Base-by-base conservation (phyloP, 2,329 filamentous ascomycete genomes). In the Coniochaeta hoffmannii region DNA sequence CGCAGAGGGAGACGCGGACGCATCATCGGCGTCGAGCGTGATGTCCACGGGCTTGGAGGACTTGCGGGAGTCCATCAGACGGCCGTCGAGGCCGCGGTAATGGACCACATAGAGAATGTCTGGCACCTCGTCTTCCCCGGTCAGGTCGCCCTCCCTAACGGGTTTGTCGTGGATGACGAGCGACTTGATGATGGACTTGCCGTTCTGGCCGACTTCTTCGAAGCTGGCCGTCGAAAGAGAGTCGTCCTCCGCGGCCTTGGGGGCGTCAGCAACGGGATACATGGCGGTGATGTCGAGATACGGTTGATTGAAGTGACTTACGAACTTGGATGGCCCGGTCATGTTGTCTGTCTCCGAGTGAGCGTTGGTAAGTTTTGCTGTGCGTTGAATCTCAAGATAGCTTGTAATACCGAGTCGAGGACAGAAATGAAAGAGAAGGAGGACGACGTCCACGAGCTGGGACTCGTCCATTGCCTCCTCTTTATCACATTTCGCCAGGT, bases 61-160 rank as follows among this genome's bases (percentile, higher is more conserved):
- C 44, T 74, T 71, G 28, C 65, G 66, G 34, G 68, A 60, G 53
- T 74, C 68, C 26, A 73, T 59, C 17, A 71, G 36, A 11, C 63
- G 66, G 35, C 71, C 69, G 15, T 58, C 61, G 49, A 64, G 59
- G 12, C 65, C 67, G 46, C 70, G 64, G 59, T 74, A 74, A 55
- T 71, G 69, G 32, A 77, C 63, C 3, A 74, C 66, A 57, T 76
- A 74, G 49, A 72, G 65, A 14, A 77, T 63, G 38, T 75, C 70
- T 2, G 73, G 71, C 8, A 70, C 65, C n/a, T 70, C 69, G 2
- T 61, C 62, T 4, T 61, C n/a, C n/a, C n/a, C 62, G 14, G 34
- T 49, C 15, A 66, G 54, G 50, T 64, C 62, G 11, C 54, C 31
- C 15, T 3, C n/a, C 7, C 14, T 46, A 10, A 52, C 26, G 31